These are phyloP conservation scores for Carex parvula DNA, from an alignment of 176 grass and related monocot genomes.

Conservation along the genomic window DNA sequence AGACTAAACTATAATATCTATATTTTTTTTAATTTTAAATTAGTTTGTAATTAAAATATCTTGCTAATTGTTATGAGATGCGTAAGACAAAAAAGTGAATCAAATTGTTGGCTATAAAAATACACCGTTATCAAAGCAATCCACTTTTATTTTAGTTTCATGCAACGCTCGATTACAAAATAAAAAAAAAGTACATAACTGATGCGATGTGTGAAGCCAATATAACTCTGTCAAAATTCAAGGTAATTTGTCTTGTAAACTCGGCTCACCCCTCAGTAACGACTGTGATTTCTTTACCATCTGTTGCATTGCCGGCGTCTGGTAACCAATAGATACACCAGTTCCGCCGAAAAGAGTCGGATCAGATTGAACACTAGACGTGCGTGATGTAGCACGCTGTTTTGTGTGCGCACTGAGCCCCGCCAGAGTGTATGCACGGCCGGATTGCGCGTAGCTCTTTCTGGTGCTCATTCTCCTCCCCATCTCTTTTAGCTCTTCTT, in stretches of 20 bases:
- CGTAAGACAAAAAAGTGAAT: no score
- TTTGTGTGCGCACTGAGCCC: slow-evolving; percentile 23
- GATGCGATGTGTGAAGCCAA: no score
- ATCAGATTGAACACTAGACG: neutral
- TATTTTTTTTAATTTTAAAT: no score
- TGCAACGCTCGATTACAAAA: no score
- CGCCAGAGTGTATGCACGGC: slow-evolving; percentile 35
- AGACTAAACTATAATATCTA: no score
- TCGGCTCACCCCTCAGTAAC: neutral
- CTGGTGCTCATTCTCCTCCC: slow-evolving; percentile 9
- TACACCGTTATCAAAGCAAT: neutral
- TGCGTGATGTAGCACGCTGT: slow-evolving; percentile 32
- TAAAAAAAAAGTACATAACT: no score
- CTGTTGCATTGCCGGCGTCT: slow-evolving; percentile 15
- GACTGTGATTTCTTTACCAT: slow-evolving; percentile 17
- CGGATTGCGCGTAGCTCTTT: slow-evolving; percentile 20
- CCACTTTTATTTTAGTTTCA: neutral
- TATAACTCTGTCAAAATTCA: no score
- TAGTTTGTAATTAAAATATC: no score
- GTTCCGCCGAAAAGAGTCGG: neutral
- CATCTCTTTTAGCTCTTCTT: slow-evolving; percentile 30
- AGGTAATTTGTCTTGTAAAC: neutral
- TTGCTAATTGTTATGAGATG: no score
- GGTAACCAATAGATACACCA: neutral
- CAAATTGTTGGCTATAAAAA: no score